phyloP scores from a whole-genome alignment of 805 yeast genomes.

The Pichia eremophila region DNA sequence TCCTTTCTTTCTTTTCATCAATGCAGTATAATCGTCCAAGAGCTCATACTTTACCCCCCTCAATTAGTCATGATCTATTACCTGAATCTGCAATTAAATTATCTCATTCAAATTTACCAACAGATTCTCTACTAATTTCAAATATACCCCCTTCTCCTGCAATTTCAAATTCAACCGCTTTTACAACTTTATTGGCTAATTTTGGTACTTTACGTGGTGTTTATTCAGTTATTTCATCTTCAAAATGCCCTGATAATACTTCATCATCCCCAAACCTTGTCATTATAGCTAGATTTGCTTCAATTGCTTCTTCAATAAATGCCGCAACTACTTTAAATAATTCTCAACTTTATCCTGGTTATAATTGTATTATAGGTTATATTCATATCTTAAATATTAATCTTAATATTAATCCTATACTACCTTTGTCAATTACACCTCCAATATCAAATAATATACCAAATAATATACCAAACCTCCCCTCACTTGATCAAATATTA shows the following conservation, averaged over 20 bases:
- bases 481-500: background rate
- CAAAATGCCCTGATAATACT: no score
- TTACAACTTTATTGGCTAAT: slow-evolving; percentile 40
- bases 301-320: slow-evolving; percentile 65
- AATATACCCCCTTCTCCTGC: slow-evolving; percentile 51
- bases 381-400: background rate
- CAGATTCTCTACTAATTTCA: slow-evolving; percentile 67
- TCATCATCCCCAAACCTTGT: slow-evolving; percentile 17
- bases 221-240: slow-evolving; percentile 34
- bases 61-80: slow-evolving; percentile 38
- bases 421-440: background rate
- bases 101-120: slow-evolving; percentile 70
- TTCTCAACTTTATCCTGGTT: slow-evolving; percentile 73
- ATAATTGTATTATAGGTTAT: slow-evolving; percentile 34
- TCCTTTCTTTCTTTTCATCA: no score
- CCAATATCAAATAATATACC: background rate
- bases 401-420: no score
- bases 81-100: slow-evolving; percentile 50
- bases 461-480: background rate
- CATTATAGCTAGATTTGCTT: slow-evolving; percentile 65
- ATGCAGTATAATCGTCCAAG: no score
- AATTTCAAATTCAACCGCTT: slow-evolving; percentile 43
- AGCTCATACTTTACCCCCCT: background rate
- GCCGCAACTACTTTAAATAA: slow-evolving; percentile 75
- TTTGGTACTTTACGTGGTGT: slow-evolving; percentile 58